Evolutionary conservation across 306 rosid species (phyloP), one percentile per base, ranked within the genome.

Genomic region (Citrullus mucosospermus): DNA sequence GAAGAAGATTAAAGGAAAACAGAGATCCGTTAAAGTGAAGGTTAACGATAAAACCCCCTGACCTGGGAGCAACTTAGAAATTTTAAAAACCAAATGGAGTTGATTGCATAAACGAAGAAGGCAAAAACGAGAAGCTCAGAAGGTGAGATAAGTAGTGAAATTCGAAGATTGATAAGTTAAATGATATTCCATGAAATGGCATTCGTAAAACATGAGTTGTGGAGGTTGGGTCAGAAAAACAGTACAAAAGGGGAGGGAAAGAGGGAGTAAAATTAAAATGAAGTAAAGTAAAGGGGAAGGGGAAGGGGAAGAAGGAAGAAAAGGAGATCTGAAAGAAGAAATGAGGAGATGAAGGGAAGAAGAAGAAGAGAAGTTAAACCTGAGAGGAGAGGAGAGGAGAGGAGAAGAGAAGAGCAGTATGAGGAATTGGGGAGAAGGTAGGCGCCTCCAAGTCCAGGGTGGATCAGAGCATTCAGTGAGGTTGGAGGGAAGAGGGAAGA

Each of bases 11-110:
- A 9, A 69, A 69, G 20, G 54, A 0, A 71, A 71, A 71, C 60
- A 60, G 46, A 67, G 73, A 67, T 67, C 74, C 32, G 32, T 17
- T 83, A 54, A 80, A 75, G 68, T 69, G 65, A 8, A 48, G 85
- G 76, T 74, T 65, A 80, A 20, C 30, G 41, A 67, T n/a, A 17
- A 9, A 67, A 39, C 22, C 70, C 46, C 48, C 9, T 18, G 73
- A 4, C 32, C 53, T 36, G 17, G 70, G 10, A 63, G 46, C 44
- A 63, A 22, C 18, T 16, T 32, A 16, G 70, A 62, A 62, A 65
- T 1, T 65, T 36, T 0, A 65, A 36, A 65, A 65, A 14, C 50
- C 72, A 65, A 65, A 1, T 66, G 30, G 28, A 17, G 3, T 38
- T 8, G 6, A n/a, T 43, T 41, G 46, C 22, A 22, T 22, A 22